Conservation (phyloP, 2,329 filamentous ascomycete species). For the Fusarium sterilihyphosum region DNA sequence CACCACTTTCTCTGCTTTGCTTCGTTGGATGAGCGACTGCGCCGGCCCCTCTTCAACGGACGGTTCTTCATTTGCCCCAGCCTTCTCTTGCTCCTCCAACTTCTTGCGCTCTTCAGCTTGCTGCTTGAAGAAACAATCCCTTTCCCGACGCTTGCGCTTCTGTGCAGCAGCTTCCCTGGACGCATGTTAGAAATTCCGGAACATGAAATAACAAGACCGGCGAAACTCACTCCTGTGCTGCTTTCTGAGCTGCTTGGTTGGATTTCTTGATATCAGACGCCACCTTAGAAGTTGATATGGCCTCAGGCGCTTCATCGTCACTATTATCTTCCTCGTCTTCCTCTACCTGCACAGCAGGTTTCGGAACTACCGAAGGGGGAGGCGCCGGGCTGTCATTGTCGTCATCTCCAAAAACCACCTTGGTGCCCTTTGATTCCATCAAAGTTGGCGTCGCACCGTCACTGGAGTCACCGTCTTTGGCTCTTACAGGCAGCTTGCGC, state of each 20-base stretch:
- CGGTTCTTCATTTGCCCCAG: constrained; percentile 35
- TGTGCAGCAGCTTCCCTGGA: constrained; percentile 59
- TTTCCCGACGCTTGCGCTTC: constrained; percentile 66
- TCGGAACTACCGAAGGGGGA: constrained; percentile 4
- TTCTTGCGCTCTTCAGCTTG: constrained; percentile 63
- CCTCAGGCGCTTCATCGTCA: constrained; percentile 67
- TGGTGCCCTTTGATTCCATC: constrained; percentile 37
- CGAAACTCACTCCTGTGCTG: constrained; percentile 60
- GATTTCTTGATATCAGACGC: constrained; percentile 59
- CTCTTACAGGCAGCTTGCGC: constrained; percentile 49
- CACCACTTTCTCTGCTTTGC: constrained; percentile 52
- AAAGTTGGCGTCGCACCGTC: neutral
- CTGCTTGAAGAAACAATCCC: constrained; percentile 63
- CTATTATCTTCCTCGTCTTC: constrained; percentile 52
- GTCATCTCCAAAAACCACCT: constrained; percentile 51
- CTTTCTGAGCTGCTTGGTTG: constrained; percentile 58
- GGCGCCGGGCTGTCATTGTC: constrained; percentile 37
- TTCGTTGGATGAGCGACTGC: constrained; percentile 22
- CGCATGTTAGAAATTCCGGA: constrained; percentile 6
- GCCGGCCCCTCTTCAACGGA: constrained; percentile 13
- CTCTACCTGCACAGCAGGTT: constrained; percentile 25
- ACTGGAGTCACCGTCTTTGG: constrained; percentile 44
- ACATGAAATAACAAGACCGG: neutral
- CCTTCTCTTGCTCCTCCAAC: constrained; percentile 34
- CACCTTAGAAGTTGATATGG: constrained; percentile 63